These are phyloP conservation scores for Capronia coronata DNA, from an alignment of 2,329 filamentous ascomycete species.

Conservation along the genomic window DNA sequence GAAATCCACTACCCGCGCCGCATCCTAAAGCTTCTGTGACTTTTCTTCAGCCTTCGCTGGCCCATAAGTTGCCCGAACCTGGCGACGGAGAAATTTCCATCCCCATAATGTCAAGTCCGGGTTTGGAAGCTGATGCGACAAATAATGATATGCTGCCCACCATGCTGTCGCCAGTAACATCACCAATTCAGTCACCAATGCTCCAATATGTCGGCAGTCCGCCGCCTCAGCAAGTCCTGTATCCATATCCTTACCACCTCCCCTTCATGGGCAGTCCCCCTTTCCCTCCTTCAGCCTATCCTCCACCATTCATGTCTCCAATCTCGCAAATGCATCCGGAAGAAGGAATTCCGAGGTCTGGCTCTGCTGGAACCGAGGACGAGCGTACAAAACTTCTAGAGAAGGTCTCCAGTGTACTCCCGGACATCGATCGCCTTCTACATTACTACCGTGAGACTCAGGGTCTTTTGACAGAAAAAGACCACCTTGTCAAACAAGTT, in stretches of 20 bases:
- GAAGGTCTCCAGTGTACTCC: conserved; percentile 43
- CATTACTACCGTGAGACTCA: conserved; percentile 47
- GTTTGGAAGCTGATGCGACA: neutral
- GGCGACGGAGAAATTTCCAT: conserved; percentile 36
- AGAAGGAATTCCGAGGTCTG: conserved; percentile 12
- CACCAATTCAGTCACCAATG: conserved; percentile 20
- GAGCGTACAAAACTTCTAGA: conserved; percentile 24
- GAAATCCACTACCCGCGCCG: conserved; percentile 13
- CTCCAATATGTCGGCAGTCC: conserved; percentile 16
- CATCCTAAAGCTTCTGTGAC: conserved; percentile 13
- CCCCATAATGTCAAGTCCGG: conserved; percentile 33
- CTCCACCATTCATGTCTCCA: conserved; percentile 10
- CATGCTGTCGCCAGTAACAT: conserved; percentile 14
- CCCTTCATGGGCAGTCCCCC: conserved; percentile 11
- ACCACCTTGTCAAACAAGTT: conserved; percentile 45
- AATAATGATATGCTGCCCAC: conserved; percentile 2
- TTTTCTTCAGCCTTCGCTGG: conserved; percentile 13
- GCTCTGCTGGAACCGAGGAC: conserved; percentile 16
- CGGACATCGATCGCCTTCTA: conserved; percentile 41
- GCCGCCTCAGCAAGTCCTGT: conserved; percentile 12
- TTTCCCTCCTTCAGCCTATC: conserved; percentile 14
- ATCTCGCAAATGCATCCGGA: conserved; percentile 1
- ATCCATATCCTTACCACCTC: conserved; percentile 15
- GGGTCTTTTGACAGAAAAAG: conserved; percentile 44
- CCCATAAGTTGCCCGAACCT: conserved; percentile 25